Base-by-base conservation (phyloP, 1,139 yeast genomes). In the Blastobotrys raffinosifermentans region DNA sequence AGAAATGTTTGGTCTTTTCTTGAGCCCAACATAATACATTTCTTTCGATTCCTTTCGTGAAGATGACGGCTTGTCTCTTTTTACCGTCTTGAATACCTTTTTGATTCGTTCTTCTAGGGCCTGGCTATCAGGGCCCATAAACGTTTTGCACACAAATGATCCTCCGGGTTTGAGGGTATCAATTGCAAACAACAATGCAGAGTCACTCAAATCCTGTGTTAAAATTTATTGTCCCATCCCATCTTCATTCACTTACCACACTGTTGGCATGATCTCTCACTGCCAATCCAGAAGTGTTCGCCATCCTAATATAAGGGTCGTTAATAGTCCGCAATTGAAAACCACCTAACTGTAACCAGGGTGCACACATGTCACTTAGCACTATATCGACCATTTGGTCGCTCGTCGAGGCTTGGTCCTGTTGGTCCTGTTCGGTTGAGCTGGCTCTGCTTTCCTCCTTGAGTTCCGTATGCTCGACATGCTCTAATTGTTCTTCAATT, bases 301-400 rank as follows among this genome's bases (percentile, higher is more conserved):
- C 79, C 76, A 81, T 75, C 87, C 87, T 80, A 61, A 55, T 51
- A 57, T 73, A 80, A 10, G 96, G 94, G 48, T 73, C 71, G 67
- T 85, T 79, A 69, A 81, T 75, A 60, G 91, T 82, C 61, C 80
- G 73, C 57, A 72, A 75, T 72, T 77, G 75, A 57, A 70, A 80
- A 2, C 87, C 85, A 20, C 68, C 59, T 34, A 67, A 66, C 56
- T 80, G 89, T 40, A 77, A 69, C 57, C 76, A 72, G 26, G 94
- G 89, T 51, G 71, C 85, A 60, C 82, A 77, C 80, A 91, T 80
- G 67, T 91, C 98, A 58, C 96, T 85, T 30, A 91, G 57, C 26
- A 89, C 75, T 34, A 89, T 64, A 60, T 89, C 85, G 39, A 78
- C 70, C n/a, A n/a, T n/a, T n/a, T n/a, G n/a, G n/a, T n/a, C n/a